Evolutionary conservation across 2,329 filamentous ascomycete species (phyloP), one percentile per base, ranked within the genome.

Genomic region (Aureobasidium subglaciale): DNA sequence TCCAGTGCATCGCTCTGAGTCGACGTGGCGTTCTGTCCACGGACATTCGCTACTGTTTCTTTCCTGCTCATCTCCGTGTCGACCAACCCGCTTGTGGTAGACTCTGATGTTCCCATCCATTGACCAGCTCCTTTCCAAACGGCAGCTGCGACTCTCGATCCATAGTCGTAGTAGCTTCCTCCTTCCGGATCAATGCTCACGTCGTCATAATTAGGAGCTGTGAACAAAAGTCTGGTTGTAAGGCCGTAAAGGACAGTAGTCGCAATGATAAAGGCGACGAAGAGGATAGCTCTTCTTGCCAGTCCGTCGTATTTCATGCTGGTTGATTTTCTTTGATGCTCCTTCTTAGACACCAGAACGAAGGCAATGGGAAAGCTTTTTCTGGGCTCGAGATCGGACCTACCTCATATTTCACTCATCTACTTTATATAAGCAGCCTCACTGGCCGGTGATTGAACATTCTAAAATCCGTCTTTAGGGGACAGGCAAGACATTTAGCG

Each of bases 121-220:
- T 50, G 32, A 5, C 30, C 22, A 37, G 46, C 46, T 6, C 32
- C 46, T 11, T 50, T 50, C 32, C 45, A 38, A 5, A 50, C 46
- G 22, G 46, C 32, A 50, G 46, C 46, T 18, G 46, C 46, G 4
- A 50, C 46, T n/a, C 20, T 50, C 8, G 34, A 50, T 16, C 46
- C 34, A 18, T 50, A 50, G 6, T 50, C 46, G 13, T 48, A 48
- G 30, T 50, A 38, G 37, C 35, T 52, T 10, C 24, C 48, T 35
- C 48, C 25, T 24, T 52, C 48, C 2, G 48, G 48, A 24, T 52
- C 48, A 27, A 52, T 40, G 34, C 48, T 37, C 25, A 52, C 48
- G 11, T 41, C 48, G 11, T 41, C 25, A 11, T 41, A 41, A 2
- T 25, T 30, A 4, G 25, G 25, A 15, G 37, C 35, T 8, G 48